These are phyloP conservation scores for Dactylonectria estremocensis DNA, from an alignment of 2,329 filamentous ascomycete genomes.

Conservation along the genomic window DNA sequence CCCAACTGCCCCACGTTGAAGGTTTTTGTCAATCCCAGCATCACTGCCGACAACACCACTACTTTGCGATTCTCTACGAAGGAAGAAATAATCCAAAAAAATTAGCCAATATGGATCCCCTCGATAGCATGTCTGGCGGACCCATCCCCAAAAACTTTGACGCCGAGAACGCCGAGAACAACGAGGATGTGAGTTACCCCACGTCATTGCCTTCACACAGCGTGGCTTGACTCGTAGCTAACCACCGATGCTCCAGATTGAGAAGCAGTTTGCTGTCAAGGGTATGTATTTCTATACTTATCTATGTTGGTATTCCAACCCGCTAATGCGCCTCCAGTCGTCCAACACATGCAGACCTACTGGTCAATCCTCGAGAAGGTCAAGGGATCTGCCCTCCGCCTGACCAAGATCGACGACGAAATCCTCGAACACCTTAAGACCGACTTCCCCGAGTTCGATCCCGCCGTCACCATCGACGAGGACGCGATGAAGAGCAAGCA, in stretches of 20 bases:
- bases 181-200: conserved; percentile 66
- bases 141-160: conserved; percentile 71
- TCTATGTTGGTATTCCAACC: not conserved
- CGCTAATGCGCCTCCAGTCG: conserved; percentile 64
- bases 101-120: conserved; percentile 54
- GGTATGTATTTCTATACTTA: conserved; percentile 62
- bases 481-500: conserved; percentile 97
- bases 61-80: conserved; percentile 15
- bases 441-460: conserved; percentile 95
- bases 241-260: conserved; percentile 74
- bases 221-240: conserved; percentile 10
- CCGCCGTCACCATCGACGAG: conserved; percentile 85
- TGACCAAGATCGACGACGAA: conserved; percentile 96
- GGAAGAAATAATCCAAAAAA: not conserved
- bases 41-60: conserved; percentile 27
- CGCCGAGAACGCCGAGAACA: conserved; percentile 69
- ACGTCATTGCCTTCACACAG: conserved; percentile 6
- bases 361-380: conserved; percentile 95
- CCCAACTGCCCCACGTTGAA: conserved; percentile 48
- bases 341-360: conserved; percentile 97
- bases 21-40: conserved; percentile 42
- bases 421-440: conserved; percentile 90
- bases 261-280: conserved; percentile 99
- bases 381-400: conserved; percentile 87
- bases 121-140: conserved; percentile 56